Evolutionary conservation across 2,329 filamentous ascomycete genomes (phyloP).

Genomic region (Blumeriella jaapii): DNA sequence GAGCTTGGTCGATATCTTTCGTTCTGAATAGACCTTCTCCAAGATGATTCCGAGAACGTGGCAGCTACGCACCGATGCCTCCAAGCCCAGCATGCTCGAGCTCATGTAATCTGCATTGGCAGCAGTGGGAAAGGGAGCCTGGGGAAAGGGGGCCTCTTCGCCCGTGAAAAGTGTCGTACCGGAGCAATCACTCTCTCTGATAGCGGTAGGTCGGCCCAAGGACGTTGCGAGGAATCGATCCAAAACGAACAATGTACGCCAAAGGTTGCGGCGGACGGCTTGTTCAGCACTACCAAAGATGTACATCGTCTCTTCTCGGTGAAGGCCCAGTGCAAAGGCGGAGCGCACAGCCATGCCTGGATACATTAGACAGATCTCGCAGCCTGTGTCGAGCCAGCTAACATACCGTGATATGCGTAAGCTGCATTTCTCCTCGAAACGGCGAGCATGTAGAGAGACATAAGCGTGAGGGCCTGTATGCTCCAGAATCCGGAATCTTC

Average conservation of each 20-base stretch:
- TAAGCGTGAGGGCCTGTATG: conserved; percentile 50
- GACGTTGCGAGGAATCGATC: conserved; percentile 52
- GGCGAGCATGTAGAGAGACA: conserved; percentile 52
- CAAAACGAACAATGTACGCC: conserved; percentile 53
- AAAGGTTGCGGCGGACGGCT: conserved; percentile 42
- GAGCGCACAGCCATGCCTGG: conserved; percentile 52
- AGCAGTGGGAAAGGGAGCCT: conserved; percentile 16
- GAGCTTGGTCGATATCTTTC: conserved; percentile 44
- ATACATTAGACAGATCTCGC: conserved; percentile 9
- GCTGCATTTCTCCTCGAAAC: conserved; percentile 52
- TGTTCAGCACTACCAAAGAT: conserved; percentile 39
- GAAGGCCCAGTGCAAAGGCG: conserved; percentile 50
- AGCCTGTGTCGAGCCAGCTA: background rate
- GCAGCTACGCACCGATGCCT: conserved; percentile 45
- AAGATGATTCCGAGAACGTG: conserved; percentile 47
- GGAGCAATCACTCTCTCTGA: conserved; percentile 51
- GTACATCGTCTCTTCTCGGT: conserved; percentile 46
- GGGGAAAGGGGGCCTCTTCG: conserved; percentile 11
- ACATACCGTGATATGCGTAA: conserved; percentile 46
- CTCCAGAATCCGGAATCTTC: conserved; percentile 55
- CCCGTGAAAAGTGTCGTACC: conserved; percentile 31
- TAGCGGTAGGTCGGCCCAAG: conserved; percentile 49
- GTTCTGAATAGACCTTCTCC: conserved; percentile 46
- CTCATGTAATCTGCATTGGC: conserved; percentile 21
- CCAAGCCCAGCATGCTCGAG: conserved; percentile 32